Evolutionary conservation across 2,329 filamentous ascomycete genomes (phyloP).

Genomic region (Xylariaceae sp.): DNA sequence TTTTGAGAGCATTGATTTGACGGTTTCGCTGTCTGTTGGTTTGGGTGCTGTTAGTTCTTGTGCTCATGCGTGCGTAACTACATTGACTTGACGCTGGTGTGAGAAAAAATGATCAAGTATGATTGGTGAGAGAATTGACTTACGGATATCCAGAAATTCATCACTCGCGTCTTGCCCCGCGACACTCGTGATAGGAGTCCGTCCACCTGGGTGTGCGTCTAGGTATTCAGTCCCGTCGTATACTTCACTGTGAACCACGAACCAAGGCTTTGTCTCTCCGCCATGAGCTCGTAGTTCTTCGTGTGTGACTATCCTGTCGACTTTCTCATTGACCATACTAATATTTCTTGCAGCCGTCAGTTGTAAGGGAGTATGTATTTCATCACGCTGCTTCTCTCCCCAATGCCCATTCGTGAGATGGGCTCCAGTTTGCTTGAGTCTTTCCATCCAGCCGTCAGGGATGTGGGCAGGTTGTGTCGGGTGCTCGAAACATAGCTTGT

Average conservation of each 20-base stretch:
- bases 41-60: background rate
- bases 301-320: constrained; percentile 61
- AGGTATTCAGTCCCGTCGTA: constrained; percentile 83
- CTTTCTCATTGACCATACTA: constrained; percentile 68
- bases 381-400: constrained; percentile 66
- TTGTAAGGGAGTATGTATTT: constrained; percentile 37
- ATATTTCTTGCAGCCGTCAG: constrained; percentile 61
- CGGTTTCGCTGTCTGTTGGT: constrained; percentile 77
- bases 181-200: constrained; percentile 75
- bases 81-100: no score
- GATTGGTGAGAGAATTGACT: constrained; percentile 39
- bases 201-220: constrained; percentile 79
- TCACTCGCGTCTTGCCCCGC: constrained; percentile 81
- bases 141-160: constrained; percentile 89
- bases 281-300: constrained; percentile 70
- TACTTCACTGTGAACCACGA: constrained; percentile 82
- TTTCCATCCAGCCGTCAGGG: constrained; percentile 89
- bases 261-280: constrained; percentile 69
- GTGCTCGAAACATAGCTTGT: constrained; percentile 73
- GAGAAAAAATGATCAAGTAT: constrained; percentile 2
- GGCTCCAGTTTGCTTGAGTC: constrained; percentile 77
- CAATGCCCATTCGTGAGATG: constrained; percentile 78
- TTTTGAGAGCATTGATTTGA: constrained; percentile 80
- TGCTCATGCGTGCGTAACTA: no score
- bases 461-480: constrained; percentile 77